phyloP scores from a whole-genome alignment of 2,329 filamentous ascomycete genomes.

The Magnaporthiopsis rhizophila region DNA sequence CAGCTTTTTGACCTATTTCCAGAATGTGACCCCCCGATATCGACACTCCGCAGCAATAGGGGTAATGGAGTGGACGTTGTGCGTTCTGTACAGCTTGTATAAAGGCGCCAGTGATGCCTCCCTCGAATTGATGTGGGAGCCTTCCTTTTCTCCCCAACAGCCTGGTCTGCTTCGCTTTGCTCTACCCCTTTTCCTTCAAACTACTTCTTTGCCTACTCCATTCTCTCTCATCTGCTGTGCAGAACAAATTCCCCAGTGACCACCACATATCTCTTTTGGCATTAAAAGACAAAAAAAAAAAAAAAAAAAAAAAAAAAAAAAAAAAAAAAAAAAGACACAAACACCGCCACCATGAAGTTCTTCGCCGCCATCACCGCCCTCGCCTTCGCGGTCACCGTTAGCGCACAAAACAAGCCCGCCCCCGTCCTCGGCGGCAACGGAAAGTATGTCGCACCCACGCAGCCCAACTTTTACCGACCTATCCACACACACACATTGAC shows the following conservation, averaged over 20 bases:
- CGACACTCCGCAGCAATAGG: too few species aligned
- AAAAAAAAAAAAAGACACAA: too few species aligned
- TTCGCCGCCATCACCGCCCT: neutral
- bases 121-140: too few species aligned
- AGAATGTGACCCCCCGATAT: too few species aligned
- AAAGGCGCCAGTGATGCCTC: too few species aligned
- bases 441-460: neutral
- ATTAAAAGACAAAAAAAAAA: neutral
- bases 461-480: neutral
- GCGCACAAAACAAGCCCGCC: neutral
- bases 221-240: neutral
- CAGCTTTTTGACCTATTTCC: too few species aligned
- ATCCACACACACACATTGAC: too few species aligned
- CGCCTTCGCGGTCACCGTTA: neutral
- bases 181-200: neutral
- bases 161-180: constrained; percentile 4
- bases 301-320: too few species aligned
- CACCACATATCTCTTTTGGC: neutral
- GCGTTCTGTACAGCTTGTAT: too few species aligned
- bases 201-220: neutral
- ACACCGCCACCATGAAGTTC: constrained; percentile 1
- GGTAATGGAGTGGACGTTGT: too few species aligned
- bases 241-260: too few species aligned
- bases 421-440: neutral
- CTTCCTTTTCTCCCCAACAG: neutral